These are phyloP conservation scores for Luvunga scandens DNA, from an alignment of 345 rosid genomes.

Conservation along the genomic window DNA sequence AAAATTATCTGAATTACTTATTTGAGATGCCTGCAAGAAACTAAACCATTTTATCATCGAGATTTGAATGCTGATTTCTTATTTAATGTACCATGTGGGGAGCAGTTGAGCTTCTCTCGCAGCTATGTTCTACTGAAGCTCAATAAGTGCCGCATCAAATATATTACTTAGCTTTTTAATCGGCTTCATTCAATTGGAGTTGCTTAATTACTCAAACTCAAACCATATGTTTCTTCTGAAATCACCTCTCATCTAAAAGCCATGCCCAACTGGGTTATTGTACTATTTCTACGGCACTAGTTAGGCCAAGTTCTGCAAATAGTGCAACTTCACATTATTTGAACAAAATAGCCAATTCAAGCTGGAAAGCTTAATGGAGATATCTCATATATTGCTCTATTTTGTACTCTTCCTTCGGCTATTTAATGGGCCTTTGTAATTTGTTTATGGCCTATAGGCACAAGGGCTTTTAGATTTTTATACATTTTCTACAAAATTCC, in stretches of 20 bases:
- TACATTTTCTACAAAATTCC: neutral
- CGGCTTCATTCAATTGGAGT: neutral
- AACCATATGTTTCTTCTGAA: neutral
- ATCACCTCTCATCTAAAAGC: neutral
- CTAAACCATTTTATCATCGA: neutral
- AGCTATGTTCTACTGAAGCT: conserved; percentile 43
- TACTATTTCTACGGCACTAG: neutral
- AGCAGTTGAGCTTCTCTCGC: conserved; percentile 54
- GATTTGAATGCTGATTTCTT: neutral
- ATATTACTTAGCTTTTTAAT: neutral
- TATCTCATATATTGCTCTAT: neutral
- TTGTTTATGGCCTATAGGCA: neutral
- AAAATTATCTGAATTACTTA: neutral
- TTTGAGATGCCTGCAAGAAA: neutral
- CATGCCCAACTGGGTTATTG: neutral
- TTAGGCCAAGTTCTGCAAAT: neutral
- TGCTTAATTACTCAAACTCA: neutral
- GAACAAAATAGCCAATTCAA: neutral
- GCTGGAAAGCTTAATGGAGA: no score
- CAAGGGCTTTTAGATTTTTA: neutral
- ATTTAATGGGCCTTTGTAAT: neutral
- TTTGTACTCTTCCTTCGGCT: neutral
- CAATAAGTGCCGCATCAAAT: conserved; percentile 15
- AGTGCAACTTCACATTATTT: neutral
- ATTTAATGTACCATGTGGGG: conserved; percentile 48